phyloP scores from a whole-genome alignment of 1,139 yeast genomes.

The Candida freyschussii region DNA sequence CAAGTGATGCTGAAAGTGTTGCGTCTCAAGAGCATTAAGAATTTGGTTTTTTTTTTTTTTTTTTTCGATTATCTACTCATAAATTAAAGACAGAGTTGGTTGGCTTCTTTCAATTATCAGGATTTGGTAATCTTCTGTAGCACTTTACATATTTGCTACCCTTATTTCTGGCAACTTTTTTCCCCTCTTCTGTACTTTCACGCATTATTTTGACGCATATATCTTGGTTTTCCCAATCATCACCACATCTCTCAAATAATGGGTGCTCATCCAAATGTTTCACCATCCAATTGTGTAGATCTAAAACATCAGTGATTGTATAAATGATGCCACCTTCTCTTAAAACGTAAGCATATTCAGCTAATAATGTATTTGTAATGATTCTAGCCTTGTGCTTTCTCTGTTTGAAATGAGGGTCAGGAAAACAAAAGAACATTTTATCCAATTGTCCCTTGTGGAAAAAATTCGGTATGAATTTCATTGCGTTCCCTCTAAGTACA shows the following conservation, averaged over 20 bases:
- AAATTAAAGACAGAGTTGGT: too few relatives aligned
- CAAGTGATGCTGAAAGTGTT: slow-evolving; percentile 18
- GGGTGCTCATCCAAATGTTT: slow-evolving; percentile 88
- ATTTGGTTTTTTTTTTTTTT: not conserved
- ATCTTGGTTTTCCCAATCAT: slow-evolving; percentile 78
- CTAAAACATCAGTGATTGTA: slow-evolving; percentile 94
- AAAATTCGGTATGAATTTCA: slow-evolving; percentile 95
- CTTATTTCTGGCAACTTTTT: slow-evolving; percentile 85
- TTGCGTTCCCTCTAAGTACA: slow-evolving; percentile 91
- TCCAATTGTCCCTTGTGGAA: slow-evolving; percentile 74
- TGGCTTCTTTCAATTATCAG: slow-evolving; percentile 23
- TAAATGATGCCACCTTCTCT: slow-evolving; percentile 84
- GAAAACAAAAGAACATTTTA: slow-evolving; percentile 96
- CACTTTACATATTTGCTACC: slow-evolving; percentile 90
- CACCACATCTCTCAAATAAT: slow-evolving; percentile 70
- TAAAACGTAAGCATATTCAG: slow-evolving; percentile 90
- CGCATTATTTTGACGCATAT: slow-evolving; percentile 83
- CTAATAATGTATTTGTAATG: slow-evolving; percentile 77
- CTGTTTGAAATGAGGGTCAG: slow-evolving; percentile 98
- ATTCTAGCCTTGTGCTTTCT: slow-evolving; percentile 97
- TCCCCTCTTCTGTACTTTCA: slow-evolving; percentile 94
- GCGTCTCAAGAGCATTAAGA: slow-evolving; percentile 7
- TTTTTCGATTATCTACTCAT: not conserved
- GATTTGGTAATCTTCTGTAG: slow-evolving; percentile 67
- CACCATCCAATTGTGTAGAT: slow-evolving; percentile 95